phyloP scores from a whole-genome alignment of 495 filamentous ascomycete species.

The Annulohypoxylon nitens region DNA sequence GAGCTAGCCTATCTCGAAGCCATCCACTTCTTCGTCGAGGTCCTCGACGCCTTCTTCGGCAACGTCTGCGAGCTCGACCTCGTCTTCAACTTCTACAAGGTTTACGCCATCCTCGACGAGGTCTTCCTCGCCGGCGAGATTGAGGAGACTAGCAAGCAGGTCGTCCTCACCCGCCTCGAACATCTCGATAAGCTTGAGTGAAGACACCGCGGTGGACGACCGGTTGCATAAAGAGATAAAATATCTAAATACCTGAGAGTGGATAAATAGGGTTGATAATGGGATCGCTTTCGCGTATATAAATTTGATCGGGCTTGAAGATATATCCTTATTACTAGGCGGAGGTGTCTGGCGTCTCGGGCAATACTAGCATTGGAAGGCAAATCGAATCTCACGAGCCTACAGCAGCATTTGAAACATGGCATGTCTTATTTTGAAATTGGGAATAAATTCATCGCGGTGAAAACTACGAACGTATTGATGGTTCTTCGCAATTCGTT shows the following conservation, averaged over 20 bases:
- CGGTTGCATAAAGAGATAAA: background rate
- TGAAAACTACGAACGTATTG: background rate
- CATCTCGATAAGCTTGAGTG: constrained; percentile 97
- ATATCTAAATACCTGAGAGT: background rate
- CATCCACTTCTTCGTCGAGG: constrained; percentile 99
- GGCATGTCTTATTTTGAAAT: background rate
- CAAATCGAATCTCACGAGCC: constrained; percentile 8
- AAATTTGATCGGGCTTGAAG: constrained; percentile 1
- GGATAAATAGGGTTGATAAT: background rate
- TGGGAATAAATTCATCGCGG: background rate
- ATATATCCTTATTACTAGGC: constrained; percentile 15
- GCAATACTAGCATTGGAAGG: constrained; percentile 15
- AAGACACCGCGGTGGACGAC: background rate
- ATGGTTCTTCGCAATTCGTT: background rate
- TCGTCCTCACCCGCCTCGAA: constrained; percentile 92
- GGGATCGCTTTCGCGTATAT: constrained; percentile 6
- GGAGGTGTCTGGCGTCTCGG: constrained; percentile 38
- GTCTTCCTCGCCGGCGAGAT: constrained; percentile 97
- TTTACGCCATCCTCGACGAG: constrained; percentile 98
- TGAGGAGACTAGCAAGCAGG: constrained; percentile 98
- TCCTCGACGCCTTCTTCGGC: constrained; percentile 97
- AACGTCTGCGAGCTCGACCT: constrained; percentile 99
- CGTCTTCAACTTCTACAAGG: constrained; percentile 94
- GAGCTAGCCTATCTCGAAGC: constrained; percentile 97
- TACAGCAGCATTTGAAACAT: background rate